A percentile compares a stretch with the other conserved stretches of the same genome.
phyloP scores from a whole-genome alignment of 192 early-diverging fungal species.

The Entomortierella beljakovae region DNA sequence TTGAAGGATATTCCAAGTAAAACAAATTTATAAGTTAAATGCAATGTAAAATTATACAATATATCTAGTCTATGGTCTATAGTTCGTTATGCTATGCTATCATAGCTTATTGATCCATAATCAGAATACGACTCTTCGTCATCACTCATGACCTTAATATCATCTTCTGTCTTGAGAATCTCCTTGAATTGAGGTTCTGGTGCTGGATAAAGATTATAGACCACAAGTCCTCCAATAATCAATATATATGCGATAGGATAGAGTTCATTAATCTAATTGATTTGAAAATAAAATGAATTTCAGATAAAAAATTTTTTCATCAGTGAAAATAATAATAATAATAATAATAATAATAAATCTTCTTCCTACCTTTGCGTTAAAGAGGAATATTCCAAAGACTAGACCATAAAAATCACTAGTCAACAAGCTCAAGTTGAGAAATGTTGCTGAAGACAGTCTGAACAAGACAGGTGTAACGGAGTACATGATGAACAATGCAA shows the following conservation, averaged over 20 bases:
- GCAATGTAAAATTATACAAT: no score
- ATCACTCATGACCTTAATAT: background rate
- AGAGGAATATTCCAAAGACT: constrained; percentile 79
- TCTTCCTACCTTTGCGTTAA: constrained; percentile 66
- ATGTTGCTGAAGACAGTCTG: constrained; percentile 74
- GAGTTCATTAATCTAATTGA: constrained; percentile 55
- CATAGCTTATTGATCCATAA: background rate
- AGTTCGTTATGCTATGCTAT: background rate
- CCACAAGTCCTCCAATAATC: constrained; percentile 72
- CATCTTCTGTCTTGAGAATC: constrained; percentile 6
- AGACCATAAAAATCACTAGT: constrained; percentile 86
- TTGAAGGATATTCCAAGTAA: no score
- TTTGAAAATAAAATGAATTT: constrained; percentile 3
- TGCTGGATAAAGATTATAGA: constrained; percentile 75
- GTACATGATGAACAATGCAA: constrained; percentile 78
- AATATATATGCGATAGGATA: constrained; percentile 77
- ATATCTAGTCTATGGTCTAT: no score
- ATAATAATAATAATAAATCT: background rate
- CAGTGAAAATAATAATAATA: background rate
- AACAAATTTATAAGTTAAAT: no score
- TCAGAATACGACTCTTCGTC: background rate
- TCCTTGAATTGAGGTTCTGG: constrained; percentile 62
- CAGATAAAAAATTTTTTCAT: constrained; percentile 1
- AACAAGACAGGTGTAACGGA: constrained; percentile 76
- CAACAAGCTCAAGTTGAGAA: constrained; percentile 84